These are phyloP conservation scores for Penicillium sp. DNA, from an alignment of 2,329 filamentous ascomycete genomes.

Conservation along the genomic window DNA sequence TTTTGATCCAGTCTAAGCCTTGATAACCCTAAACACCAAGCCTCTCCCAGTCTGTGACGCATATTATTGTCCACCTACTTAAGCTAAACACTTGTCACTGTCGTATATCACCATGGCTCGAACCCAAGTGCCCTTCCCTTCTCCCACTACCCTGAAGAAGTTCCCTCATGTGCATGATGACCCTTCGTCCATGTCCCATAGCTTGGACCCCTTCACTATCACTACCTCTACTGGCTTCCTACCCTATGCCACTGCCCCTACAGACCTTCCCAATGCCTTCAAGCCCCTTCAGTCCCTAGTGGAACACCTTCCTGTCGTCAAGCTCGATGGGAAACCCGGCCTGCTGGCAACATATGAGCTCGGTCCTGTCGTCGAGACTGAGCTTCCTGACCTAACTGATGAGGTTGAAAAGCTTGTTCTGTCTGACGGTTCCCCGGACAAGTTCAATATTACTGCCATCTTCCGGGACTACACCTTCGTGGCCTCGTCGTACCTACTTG, in stretches of 20 bases:
- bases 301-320: conserved; percentile 73
- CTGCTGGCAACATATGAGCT: conserved; percentile 69
- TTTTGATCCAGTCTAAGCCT: conserved; percentile 8
- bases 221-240: conserved; percentile 45
- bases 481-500: conserved; percentile 80
- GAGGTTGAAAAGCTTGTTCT: conserved; percentile 62
- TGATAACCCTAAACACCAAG: conserved; percentile 3
- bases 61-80: not conserved
- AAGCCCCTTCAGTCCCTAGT: conserved; percentile 66
- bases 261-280: conserved; percentile 66
- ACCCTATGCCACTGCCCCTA: conserved; percentile 37
- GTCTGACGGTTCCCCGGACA: conserved; percentile 55
- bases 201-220: conserved; percentile 46
- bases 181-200: conserved; percentile 37
- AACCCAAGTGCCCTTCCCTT: conserved; percentile 29
- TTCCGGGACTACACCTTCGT: conserved; percentile 92
- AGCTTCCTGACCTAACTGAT: conserved; percentile 70
- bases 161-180: conserved; percentile 45
- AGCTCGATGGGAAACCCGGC: conserved; percentile 65
- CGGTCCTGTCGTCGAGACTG: conserved; percentile 66
- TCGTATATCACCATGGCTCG: conserved; percentile 32
- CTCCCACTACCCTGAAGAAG: conserved; percentile 32
- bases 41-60: not conserved
- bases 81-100: not conserved
- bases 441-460: conserved; percentile 74